Conservation (phyloP, 2,329 filamentous ascomycete genomes). For the Fusarium decemcellulare region DNA sequence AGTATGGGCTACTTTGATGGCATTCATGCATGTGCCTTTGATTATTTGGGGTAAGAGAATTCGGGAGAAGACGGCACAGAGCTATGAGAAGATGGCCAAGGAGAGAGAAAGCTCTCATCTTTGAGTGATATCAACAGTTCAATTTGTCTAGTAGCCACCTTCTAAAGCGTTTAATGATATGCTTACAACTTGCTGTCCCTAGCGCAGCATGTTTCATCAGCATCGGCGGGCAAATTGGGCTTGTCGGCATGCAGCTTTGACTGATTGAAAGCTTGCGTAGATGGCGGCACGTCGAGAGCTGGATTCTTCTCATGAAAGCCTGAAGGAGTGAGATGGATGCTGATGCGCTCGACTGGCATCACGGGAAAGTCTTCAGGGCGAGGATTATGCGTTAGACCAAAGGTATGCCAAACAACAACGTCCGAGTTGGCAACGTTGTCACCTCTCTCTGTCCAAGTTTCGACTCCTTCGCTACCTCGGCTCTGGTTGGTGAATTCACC, state of each 20-base stretch:
- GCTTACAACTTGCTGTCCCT: no score
- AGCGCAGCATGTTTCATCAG: no score
- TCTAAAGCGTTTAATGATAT: no score
- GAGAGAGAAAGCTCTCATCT: conserved; percentile 6
- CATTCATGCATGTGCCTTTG: conserved; percentile 20
- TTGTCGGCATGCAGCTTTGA: no score
- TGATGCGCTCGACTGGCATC: conserved; percentile 72
- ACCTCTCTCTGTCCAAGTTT: not conserved
- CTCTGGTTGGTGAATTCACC: conserved; percentile 59
- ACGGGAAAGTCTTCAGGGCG: conserved; percentile 67
- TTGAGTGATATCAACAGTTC: not conserved
- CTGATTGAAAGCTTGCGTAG: not conserved
- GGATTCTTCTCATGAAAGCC: conserved; percentile 66
- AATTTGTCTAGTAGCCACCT: no score
- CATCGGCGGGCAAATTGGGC: no score
- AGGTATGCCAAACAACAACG: conserved; percentile 90
- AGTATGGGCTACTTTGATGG: conserved; percentile 14
- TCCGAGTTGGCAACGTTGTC: conserved; percentile 80
- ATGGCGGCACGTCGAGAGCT: conserved; percentile 54
- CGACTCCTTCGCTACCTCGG: conserved; percentile 40
- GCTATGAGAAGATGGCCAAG: conserved; percentile 22
- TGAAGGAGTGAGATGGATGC: conserved; percentile 61
- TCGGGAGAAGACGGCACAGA: conserved; percentile 16
- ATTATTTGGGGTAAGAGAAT: conserved; percentile 26
- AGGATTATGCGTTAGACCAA: conserved; percentile 84